These are phyloP conservation scores for Debaryomyces subglobosus DNA, from an alignment of 1,139 yeast species.

Conservation along the genomic window DNA sequence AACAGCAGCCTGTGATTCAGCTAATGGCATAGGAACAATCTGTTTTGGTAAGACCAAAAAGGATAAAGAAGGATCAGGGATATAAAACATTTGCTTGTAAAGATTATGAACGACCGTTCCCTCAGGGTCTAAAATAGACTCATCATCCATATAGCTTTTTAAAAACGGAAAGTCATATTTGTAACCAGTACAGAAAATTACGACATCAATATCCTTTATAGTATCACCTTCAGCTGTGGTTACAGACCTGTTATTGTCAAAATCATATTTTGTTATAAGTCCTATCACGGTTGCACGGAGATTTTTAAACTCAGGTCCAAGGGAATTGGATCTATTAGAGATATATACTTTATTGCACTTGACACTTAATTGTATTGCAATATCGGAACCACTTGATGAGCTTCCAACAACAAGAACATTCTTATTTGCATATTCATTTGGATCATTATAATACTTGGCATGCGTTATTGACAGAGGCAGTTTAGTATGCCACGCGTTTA, in stretches of 20 bases:
- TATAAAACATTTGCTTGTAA: slow-evolving; percentile 48
- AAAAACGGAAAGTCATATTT: slow-evolving; percentile 48
- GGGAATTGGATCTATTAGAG: slow-evolving; percentile 19
- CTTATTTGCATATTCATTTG: slow-evolving; percentile 32
- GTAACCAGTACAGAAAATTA: slow-evolving; percentile 55
- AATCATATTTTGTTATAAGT: slow-evolving; percentile 33
- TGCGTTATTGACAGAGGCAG: slow-evolving; percentile 41
- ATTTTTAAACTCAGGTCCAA: slow-evolving; percentile 8
- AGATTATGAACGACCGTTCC: slow-evolving; percentile 37
- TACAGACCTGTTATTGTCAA: slow-evolving; percentile 26
- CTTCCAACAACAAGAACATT: slow-evolving; percentile 54
- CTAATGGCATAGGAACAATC: slow-evolving; percentile 50
- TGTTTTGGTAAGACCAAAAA: slow-evolving; percentile 42
- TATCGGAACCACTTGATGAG: slow-evolving; percentile 50
- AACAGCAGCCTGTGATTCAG: slow-evolving; percentile 51
- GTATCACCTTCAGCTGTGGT: slow-evolving; percentile 29
- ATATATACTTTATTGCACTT: slow-evolving; percentile 43
- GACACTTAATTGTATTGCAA: slow-evolving; percentile 46
- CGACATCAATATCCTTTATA: slow-evolving; percentile 34
- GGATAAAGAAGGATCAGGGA: slow-evolving; percentile 46
- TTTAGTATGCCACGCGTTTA: slow-evolving; percentile 37
- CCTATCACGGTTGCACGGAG: slow-evolving; percentile 24
- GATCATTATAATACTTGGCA: slow-evolving; percentile 45
- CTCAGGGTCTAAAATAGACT: slow-evolving; percentile 29
- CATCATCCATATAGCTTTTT: slow-evolving; percentile 27